Evolutionary conservation across 495 filamentous ascomycete species (phyloP).

Genomic region (Annulohypoxylon stygium): DNA sequence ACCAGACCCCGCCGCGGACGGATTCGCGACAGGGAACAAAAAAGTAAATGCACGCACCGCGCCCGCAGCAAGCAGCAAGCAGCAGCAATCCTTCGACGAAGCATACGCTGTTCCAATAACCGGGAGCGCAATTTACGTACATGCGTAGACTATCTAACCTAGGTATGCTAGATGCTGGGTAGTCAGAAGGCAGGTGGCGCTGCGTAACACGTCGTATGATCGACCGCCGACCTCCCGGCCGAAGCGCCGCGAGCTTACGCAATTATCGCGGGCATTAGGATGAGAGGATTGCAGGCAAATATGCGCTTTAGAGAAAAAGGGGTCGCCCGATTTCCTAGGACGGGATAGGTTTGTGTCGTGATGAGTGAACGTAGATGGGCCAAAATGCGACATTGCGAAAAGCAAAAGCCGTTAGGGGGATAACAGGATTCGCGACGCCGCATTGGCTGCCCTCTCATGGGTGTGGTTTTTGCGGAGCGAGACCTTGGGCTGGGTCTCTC

Average conservation of each 20-base stretch:
- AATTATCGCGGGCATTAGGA: neutral
- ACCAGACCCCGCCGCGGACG: conserved; percentile 3
- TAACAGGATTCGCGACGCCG: neutral
- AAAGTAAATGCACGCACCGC: neutral
- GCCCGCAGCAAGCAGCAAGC: neutral
- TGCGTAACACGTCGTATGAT: conserved; percentile 4
- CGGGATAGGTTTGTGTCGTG: conserved; percentile 4
- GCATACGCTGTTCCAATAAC: neutral
- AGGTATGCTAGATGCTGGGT: neutral
- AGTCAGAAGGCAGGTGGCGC: neutral
- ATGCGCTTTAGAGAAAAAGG: neutral
- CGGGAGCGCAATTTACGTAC: conserved; percentile 25
- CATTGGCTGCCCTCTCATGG: conserved; percentile 22
- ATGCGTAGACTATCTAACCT: neutral
- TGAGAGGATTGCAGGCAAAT: neutral
- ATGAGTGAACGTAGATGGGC: neutral
- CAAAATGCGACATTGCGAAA: conserved; percentile 4
- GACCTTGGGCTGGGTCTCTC: neutral
- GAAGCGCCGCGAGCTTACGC: neutral
- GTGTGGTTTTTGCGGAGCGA: neutral
- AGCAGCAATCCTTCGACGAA: neutral
- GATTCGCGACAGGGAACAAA: conserved; percentile 9
- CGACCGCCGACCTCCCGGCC: conserved; percentile 4
- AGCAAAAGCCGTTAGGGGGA: too few species aligned
- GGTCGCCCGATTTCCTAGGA: conserved; percentile 10